Conservation (phyloP, 179 eudicot genomes). For the Vitellaria paradoxa region DNA sequence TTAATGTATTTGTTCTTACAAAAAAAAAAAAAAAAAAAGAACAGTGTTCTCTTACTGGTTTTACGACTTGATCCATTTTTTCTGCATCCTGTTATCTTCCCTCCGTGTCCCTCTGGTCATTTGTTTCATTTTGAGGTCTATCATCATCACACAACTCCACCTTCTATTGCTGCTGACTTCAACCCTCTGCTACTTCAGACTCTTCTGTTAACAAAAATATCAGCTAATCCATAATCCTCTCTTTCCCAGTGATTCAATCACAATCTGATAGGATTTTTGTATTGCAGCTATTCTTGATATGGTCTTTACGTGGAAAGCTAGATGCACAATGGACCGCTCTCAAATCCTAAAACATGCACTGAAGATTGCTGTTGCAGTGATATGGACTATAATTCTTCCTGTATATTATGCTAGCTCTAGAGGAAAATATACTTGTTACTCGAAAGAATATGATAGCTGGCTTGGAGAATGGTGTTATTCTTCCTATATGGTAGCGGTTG, state of each 20-base stretch:
- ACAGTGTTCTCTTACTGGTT: too few species aligned
- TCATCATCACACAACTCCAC: too few species aligned
- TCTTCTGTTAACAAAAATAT: not conserved
- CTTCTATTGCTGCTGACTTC: too few species aligned
- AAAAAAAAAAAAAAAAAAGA: too few species aligned
- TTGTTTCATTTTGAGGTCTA: too few species aligned
- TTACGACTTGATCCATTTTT: too few species aligned
- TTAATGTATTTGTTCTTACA: too few species aligned
- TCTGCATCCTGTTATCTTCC: too few species aligned
- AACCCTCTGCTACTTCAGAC: not conserved
- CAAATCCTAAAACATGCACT: constrained; percentile 49
- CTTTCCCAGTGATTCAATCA: not conserved
- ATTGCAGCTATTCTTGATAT: constrained; percentile 82
- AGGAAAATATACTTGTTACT: constrained; percentile 74
- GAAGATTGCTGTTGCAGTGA: constrained; percentile 58
- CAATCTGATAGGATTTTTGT: constrained; percentile 7
- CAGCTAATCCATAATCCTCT: not conserved
- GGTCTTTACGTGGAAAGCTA: constrained; percentile 82
- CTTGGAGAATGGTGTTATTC: constrained; percentile 98
- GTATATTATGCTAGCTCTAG: constrained; percentile 64
- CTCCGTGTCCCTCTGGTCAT: too few species aligned
- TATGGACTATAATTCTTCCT: constrained; percentile 89
- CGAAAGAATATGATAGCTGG: constrained; percentile 60
- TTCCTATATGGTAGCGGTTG: constrained; percentile 87
- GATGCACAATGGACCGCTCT: constrained; percentile 56